Percentiles rank a stretch among this genome's conserved stretches.
phyloP scores from a whole-genome alignment of 2,329 filamentous ascomycete species.

The Ophiostoma perfectum region DNA sequence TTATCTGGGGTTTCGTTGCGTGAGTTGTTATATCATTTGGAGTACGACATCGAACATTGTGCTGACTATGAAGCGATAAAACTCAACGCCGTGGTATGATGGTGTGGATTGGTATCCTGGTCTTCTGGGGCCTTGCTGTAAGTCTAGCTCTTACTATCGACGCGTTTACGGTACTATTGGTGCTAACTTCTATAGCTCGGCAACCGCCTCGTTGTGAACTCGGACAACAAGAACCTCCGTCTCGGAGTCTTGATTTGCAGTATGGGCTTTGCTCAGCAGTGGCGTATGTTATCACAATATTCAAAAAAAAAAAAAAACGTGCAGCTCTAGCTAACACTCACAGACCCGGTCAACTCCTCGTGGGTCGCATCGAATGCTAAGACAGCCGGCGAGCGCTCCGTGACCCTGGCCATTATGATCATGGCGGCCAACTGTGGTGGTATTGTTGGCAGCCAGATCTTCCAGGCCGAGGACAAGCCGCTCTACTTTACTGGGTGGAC shows the following conservation, averaged over 20 bases:
- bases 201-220: not conserved
- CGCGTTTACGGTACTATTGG: not conserved
- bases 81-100: not conserved
- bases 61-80: not conserved
- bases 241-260: not conserved
- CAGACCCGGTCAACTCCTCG: conserved; percentile 22
- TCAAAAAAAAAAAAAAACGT: not conserved
- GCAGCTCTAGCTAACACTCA: conserved; percentile 21
- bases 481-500: conserved; percentile 19
- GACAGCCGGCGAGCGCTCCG: conserved; percentile 18
- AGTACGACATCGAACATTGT: not conserved
- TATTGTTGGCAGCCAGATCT: conserved; percentile 20
- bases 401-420: conserved; percentile 21
- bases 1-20: conserved; percentile 31
- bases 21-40: not conserved
- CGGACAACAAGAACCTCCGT: not conserved
- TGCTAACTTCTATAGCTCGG: not conserved
- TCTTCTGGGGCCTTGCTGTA: conserved; percentile 3
- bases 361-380: conserved; percentile 20
- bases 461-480: conserved; percentile 18
- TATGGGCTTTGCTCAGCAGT: conserved; percentile 6
- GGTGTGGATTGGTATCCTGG: conserved; percentile 1
- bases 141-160: not conserved
- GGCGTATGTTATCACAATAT: not conserved
- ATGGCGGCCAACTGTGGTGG: conserved; percentile 20